These are phyloP conservation scores for Amyloporia xantha DNA, from an alignment of 768 basidiomycete species.

Conservation along the genomic window DNA sequence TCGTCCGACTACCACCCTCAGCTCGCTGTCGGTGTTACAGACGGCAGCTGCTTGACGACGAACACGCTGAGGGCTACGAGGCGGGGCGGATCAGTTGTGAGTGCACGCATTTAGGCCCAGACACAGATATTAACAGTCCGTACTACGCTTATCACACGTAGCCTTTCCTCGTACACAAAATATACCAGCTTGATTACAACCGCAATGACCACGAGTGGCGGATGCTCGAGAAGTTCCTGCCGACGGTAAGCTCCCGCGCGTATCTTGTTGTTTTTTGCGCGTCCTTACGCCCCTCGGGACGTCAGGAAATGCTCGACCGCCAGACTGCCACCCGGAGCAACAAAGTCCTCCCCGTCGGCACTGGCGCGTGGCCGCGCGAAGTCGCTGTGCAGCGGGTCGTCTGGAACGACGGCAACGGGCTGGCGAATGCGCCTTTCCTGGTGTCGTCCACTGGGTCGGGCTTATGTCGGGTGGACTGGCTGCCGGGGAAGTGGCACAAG, in stretches of 20 bases:
- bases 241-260: too few relatives aligned
- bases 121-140: too few relatives aligned
- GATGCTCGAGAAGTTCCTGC: conserved; percentile 83
- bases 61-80: conserved; percentile 63
- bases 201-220: conserved; percentile 67
- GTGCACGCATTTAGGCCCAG: too few relatives aligned
- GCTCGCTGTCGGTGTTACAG: conserved; percentile 73
- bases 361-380: conserved; percentile 75
- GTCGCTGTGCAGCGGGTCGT: conserved; percentile 69
- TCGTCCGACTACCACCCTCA: conserved; percentile 87
- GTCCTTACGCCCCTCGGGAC: conserved; percentile 2
- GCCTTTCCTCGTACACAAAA: conserved; percentile 73
- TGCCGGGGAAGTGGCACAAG: conserved; percentile 69
- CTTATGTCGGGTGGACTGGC: conserved; percentile 76
- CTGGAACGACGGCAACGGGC: conserved; percentile 79
- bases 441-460: conserved; percentile 83
- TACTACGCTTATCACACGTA: conserved; percentile 28
- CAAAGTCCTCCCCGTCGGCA: conserved; percentile 31
- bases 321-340: conserved; percentile 33
- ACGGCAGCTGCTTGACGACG: conserved; percentile 74
- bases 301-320: conserved; percentile 48
- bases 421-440: conserved; percentile 49
- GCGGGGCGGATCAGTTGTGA: conserved; percentile 64
- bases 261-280: conserved; percentile 24
- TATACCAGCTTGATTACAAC: conserved; percentile 87